These are phyloP conservation scores for Rosa multiflora DNA, from an alignment of 306 rosid genomes.

Conservation along the genomic window DNA sequence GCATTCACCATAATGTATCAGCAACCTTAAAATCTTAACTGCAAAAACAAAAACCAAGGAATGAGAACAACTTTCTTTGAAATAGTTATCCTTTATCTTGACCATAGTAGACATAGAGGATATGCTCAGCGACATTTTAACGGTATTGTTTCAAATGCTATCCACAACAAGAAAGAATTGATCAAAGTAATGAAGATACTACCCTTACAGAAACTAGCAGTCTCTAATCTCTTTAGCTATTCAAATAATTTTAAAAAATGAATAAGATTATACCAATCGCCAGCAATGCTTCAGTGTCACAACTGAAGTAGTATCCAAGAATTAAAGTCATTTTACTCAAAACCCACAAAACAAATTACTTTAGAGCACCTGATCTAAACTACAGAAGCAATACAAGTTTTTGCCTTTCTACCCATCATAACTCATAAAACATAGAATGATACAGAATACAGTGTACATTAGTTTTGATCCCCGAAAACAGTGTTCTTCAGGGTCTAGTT, in stretches of 20 bases:
- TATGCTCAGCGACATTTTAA: no score
- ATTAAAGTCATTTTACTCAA: neutral
- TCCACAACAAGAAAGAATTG: neutral
- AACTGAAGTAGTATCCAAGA: neutral
- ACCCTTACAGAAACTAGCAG: neutral
- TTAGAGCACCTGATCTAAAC: neutral
- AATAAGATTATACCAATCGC: neutral
- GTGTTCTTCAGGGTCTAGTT: no score
- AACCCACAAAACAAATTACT: neutral
- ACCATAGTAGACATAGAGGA: neutral
- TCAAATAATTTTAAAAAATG: no score
- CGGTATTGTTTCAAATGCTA: no score
- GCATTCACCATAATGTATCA: conserved; percentile 44
- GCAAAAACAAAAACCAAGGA: conserved; percentile 26
- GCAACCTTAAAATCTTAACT: conserved; percentile 14
- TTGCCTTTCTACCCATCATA: no score
- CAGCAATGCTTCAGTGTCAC: neutral
- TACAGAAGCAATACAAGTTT: neutral
- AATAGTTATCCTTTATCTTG: neutral
- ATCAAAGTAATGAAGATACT: neutral
- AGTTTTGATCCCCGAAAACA: no score
- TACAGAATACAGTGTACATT: no score
- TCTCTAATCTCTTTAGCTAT: neutral
- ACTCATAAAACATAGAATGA: no score
- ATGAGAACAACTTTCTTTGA: neutral